Evolutionary conservation across 768 basidiomycete species (phyloP).

Genomic region (Leucocoprinus sp.): DNA sequence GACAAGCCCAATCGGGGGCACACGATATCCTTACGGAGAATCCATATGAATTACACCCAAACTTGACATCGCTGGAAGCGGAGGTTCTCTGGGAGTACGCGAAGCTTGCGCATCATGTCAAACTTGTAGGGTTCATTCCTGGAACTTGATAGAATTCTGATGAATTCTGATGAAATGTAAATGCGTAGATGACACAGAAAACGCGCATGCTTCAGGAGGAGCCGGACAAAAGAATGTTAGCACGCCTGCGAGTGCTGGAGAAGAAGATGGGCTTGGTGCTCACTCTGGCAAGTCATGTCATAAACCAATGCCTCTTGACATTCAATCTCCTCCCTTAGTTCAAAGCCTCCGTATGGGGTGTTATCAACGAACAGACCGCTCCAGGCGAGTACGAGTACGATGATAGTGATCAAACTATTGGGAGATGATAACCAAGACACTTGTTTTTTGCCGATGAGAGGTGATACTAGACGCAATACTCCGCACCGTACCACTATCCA

Average conservation of each 20-base stretch:
- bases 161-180: not conserved
- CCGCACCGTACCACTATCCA: not conserved
- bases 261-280: constrained; percentile 93
- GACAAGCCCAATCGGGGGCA: constrained; percentile 12
- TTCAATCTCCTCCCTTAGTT: constrained; percentile 42
- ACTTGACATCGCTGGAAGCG: constrained; percentile 60
- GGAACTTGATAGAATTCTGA: not conserved
- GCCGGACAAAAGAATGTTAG: constrained; percentile 72
- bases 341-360: constrained; percentile 94
- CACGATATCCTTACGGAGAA: constrained; percentile 47
- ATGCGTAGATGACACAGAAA: constrained; percentile 48
- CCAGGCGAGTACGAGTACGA: constrained; percentile 19
- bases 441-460: too few relatives aligned
- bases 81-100: constrained; percentile 92
- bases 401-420: constrained; percentile 22
- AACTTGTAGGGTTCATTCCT: constrained; percentile 43
- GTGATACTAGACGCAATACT: too few relatives aligned
- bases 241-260: constrained; percentile 73
- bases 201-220: constrained; percentile 65
- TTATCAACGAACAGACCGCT: constrained; percentile 71
- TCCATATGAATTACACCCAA: constrained; percentile 67
- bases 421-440: too few relatives aligned
- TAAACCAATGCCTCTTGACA: not conserved
- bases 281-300: constrained; percentile 58
- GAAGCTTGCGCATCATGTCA: constrained; percentile 74